Evolutionary conservation across 2,329 filamentous ascomycete genomes (phyloP), one percentile per base, ranked within the genome.

Genomic region (Fusarium virguliforme): DNA sequence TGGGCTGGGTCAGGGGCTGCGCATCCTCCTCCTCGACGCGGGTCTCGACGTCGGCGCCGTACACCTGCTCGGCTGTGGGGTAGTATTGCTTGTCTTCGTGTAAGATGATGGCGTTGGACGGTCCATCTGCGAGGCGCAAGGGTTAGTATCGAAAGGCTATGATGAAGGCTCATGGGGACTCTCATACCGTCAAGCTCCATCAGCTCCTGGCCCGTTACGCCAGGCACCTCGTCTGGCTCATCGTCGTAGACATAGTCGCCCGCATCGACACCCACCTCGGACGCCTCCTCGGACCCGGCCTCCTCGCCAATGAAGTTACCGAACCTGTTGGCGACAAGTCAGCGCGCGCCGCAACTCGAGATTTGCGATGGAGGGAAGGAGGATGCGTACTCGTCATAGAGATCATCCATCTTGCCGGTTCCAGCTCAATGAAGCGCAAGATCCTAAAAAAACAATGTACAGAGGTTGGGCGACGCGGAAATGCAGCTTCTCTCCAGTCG

Each of bases 31-130:
- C 96, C 79, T 98, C 93, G 38, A 99, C 95, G 81, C 97, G 84
- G 2, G 95, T 96, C 83, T 99, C 96, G 76, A 99, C 96, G 82
- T 96, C 95, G 75, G 91, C 88, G 58, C 96, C 96, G 80, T 98
- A 99, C 43, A 97, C 91, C 81, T 99, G 96, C 79, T 95, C 91
- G 62, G 96, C 96, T n/a, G 95, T 97, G 32, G 96, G 96, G 79
- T 99, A 99, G 82, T 99, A 99, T 80, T 98, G 96, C 82, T 99
- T 99, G 84, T 99, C 96, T 86, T 99, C 96, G 83, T 99, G 96
- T 50, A 99, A 88, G 64, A 99, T 89, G n/a, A 99, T 94, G 57
- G 96, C 95, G 81, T 98, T 99, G 6, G 95, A 98, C 4, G 95
- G 93, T 13, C 93, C 94, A 80, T 94, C 90, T 88, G 72, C 68